Base-by-base conservation (phyloP, 1,284 basidiomycete genomes). In the Volvariella surrecta region DNA sequence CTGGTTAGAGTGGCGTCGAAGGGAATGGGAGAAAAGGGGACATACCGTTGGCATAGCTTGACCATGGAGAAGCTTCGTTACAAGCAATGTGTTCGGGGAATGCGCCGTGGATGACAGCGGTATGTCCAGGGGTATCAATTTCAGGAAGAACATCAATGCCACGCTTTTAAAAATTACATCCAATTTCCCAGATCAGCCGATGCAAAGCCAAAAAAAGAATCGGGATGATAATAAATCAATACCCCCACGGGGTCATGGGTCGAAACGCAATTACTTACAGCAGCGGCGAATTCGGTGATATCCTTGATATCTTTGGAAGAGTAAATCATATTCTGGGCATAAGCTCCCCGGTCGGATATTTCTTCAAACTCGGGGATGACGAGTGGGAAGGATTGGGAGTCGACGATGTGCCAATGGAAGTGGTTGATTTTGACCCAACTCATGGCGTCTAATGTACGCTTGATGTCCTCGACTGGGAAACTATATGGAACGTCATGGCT, bases 41-140 rank as follows among this genome's bases (percentile, higher is more conserved):
- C 58, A 16, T 48, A 73, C 76, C 76, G 48, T 73, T 74, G 3
- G 83, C 83, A 51, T 74, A 84, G 4, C 58, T 61, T 2, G 67
- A 50, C 85, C 85, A 89, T 0, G 83, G 82, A 2, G 64, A 60
- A 1, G 70, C 64, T 47, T 78, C 67, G 9, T 71, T 64, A 58
- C 90, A 93, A 1, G 87, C 86, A 37, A 93, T 63, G 52, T 79
- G 71, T 32, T 89, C 82, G 0, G 86, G 84, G 56, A 81, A 74
- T 0, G 83, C 62, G 32, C 74, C 61, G 1, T 71, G 70, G 38
- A 93, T 82, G 44, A 71, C 64, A 3, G 82, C 68, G 3, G 87
- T 89, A 59, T 92, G 89, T 13, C 87, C 89, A 1, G 88, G 89
- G 0, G 83, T 89, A 61, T 88, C 84, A 45, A 87, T 74, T 60